Conservation (phyloP, 345 rosid genomes). For the Streptanthus diversifolius region DNA sequence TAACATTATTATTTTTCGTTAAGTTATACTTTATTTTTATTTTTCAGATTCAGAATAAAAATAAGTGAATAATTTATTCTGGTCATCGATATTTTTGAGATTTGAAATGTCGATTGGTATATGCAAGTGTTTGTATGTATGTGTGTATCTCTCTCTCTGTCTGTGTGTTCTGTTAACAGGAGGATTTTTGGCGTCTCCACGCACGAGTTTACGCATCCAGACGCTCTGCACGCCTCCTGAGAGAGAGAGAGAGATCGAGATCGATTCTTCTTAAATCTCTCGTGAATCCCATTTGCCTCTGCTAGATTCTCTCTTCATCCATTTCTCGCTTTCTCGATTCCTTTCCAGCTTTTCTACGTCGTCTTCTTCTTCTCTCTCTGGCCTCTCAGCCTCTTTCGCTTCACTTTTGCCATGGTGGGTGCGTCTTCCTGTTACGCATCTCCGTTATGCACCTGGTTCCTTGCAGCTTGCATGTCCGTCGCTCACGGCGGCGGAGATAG, state of each 20-base stretch:
- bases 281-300: constrained; percentile 9
- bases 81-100: constrained; percentile 26
- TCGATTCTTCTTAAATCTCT: constrained; percentile 30
- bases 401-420: constrained; percentile 33
- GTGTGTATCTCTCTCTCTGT: neutral
- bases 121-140: neutral
- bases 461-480: constrained; percentile 85
- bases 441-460: constrained; percentile 86
- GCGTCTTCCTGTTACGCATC: constrained; percentile 48
- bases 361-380: constrained; percentile 1
- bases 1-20: neutral
- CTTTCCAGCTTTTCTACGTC: neutral
- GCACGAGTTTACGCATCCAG: constrained; percentile 35
- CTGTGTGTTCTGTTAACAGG: constrained; percentile 4
- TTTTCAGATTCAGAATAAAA: neutral
- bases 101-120: constrained; percentile 25
- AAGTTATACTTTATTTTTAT: neutral
- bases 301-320: constrained; percentile 39
- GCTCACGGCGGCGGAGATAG: constrained; percentile 37
- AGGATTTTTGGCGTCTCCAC: constrained; percentile 29
- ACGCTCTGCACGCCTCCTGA: constrained; percentile 23
- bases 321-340: constrained; percentile 18
- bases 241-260: constrained; percentile 30
- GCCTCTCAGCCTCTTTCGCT: neutral
- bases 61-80: neutral